Evolutionary conservation across 495 filamentous ascomycete genomes (phyloP), one percentile per base, ranked within the genome.

Genomic region (Aspergillus baeticus): DNA sequence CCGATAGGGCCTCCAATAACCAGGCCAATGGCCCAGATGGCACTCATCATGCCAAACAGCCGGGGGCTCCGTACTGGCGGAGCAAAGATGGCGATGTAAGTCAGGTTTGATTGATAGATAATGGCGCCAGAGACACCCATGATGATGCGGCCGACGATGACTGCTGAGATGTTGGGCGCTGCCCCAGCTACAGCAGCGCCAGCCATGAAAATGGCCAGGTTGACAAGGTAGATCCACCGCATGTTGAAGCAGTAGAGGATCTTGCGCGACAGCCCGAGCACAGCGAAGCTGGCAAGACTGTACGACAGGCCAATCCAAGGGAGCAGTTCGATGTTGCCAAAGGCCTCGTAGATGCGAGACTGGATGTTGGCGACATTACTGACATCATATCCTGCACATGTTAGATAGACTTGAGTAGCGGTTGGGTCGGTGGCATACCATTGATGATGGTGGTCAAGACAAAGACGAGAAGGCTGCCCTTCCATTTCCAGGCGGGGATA

Each of bases 1-100:
- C 84, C 67, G 17, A 85, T 63, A 15, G 82, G 83, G 4, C 84
- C 84, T 0, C 59, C 59, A 8, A 82, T 61, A 6, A 82, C 72
- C 3, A 55, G 57, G 10, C 80, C 79, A 10, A 75, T 15, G 36
- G 74, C 80, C 73, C 75, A 84, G 29, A 48, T 36, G 2, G 62
- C 34, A 10, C 65, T 56, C 2, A 69, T 65, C 7, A 72, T 38
- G 34, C 69, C 70, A 20, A 81, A 65, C 43, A 82, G 82, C 10
- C 68, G 63, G 5, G 71, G 70, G 3, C 75, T 69, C 57, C 83
- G 75, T 4, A 66, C 50, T 3, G 70, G 67, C 0, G 69, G 70
- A 1, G 78, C 79, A 13, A 72, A 68, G 33, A 65, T 63, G 0
- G 77, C 65, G 15, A 84, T 35, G 17, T 77, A 65, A 11, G 69